These are phyloP conservation scores for Mortierella sp. DNA, from an alignment of 371 early-diverging fungal genomes.

Conservation along the genomic window DNA sequence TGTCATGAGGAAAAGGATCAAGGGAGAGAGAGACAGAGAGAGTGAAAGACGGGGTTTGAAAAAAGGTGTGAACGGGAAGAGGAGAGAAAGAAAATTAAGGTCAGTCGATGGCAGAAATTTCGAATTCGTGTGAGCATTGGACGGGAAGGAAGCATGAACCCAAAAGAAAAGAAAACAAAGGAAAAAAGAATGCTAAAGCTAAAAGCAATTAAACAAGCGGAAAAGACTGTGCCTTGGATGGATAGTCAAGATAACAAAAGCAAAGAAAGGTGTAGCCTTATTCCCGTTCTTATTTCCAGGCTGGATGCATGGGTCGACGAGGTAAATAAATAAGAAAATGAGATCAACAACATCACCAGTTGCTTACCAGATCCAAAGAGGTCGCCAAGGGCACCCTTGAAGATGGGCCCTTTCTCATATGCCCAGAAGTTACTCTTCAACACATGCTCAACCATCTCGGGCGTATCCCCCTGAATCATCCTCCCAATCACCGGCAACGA, in stretches of 20 bases:
- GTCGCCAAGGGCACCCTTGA: slow-evolving; percentile 16
- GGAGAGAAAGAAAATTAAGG: background rate
- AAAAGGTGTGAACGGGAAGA: background rate
- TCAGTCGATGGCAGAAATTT: background rate
- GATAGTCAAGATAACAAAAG: background rate
- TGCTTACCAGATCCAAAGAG: slow-evolving; percentile 24
- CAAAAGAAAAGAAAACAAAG: too few relatives aligned
- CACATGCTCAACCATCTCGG: slow-evolving; percentile 38
- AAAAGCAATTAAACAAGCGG: too few relatives aligned
- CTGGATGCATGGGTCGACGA: too few relatives aligned
- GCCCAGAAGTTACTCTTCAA: slow-evolving; percentile 33
- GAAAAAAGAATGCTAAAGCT: too few relatives aligned
- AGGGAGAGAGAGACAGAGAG: too few relatives aligned
- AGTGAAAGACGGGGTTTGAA: background rate
- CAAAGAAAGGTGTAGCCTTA: too few relatives aligned
- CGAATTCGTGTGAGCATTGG: background rate
- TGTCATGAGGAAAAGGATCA: background rate
- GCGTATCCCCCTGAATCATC: slow-evolving; percentile 27
- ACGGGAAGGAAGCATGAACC: background rate
- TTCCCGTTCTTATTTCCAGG: too few relatives aligned
- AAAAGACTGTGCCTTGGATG: too few relatives aligned
- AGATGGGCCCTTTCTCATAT: slow-evolving; percentile 21
- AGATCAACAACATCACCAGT: background rate
- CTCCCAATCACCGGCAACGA: slow-evolving; percentile 29
- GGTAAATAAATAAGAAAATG: background rate